Evolutionary conservation across 1,139 yeast species (phyloP).

Genomic region (Hansenula anomala): DNA sequence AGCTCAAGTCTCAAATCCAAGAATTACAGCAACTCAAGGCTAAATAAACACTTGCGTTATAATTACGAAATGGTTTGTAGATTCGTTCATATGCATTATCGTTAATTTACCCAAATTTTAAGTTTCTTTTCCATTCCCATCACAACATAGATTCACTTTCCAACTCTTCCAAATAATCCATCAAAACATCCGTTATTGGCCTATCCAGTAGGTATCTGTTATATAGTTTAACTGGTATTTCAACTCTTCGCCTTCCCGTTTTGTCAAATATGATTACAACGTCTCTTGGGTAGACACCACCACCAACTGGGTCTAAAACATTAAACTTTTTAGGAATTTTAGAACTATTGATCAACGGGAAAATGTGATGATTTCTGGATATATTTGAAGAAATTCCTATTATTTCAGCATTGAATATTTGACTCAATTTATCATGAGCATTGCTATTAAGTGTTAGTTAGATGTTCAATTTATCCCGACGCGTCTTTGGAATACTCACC

Average conservation of each 20-base stretch:
- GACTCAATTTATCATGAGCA: slow-evolving; percentile 2
- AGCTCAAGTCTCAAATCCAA: slow-evolving; percentile 44
- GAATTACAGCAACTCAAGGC: slow-evolving; percentile 38
- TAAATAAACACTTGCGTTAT: background rate
- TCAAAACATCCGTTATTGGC: slow-evolving; percentile 21
- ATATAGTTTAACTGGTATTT: slow-evolving; percentile 12
- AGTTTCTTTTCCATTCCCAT: no score
- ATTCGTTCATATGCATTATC: no score
- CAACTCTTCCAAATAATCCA: slow-evolving; percentile 22
- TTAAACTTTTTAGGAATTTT: slow-evolving; percentile 25
- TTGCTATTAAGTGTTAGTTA: background rate
- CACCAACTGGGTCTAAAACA: slow-evolving; percentile 41
- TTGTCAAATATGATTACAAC: slow-evolving; percentile 30
- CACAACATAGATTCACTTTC: slow-evolving; percentile 4
- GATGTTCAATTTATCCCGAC: background rate
- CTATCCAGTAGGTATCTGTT: slow-evolving; percentile 18
- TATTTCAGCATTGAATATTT: slow-evolving; percentile 8
- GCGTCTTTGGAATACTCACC: background rate
- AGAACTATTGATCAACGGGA: slow-evolving; percentile 17
- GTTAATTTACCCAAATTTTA: no score
- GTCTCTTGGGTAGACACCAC: slow-evolving; percentile 41
- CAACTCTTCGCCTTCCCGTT: slow-evolving; percentile 17
- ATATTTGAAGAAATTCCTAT: slow-evolving; percentile 18
- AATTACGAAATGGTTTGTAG: no score
- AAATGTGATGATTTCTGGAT: slow-evolving; percentile 7